These are phyloP conservation scores for Knufia petricola DNA, from an alignment of 2,329 filamentous ascomycete species.

Conservation along the genomic window DNA sequence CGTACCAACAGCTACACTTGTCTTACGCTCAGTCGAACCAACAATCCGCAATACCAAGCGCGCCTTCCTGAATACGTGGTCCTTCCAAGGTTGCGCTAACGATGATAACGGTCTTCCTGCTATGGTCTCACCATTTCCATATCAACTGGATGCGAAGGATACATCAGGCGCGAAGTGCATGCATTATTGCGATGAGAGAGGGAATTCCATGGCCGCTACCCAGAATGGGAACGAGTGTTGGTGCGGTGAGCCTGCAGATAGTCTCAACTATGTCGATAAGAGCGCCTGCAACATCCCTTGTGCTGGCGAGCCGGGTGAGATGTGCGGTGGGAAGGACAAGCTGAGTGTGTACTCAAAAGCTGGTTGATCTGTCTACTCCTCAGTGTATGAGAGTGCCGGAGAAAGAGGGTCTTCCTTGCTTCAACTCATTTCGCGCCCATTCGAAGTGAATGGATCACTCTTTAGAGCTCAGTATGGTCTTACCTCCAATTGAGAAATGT, in stretches of 20 bases:
- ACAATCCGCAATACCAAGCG: constrained; percentile 3
- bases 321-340: constrained; percentile 5
- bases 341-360: constrained; percentile 4
- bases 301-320: background rate
- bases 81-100: background rate
- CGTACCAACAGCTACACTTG: background rate
- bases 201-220: constrained; percentile 2
- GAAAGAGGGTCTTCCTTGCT: background rate
- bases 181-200: constrained; percentile 2
- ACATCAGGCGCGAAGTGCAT: constrained; percentile 4
- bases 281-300: constrained; percentile 2
- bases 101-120: constrained; percentile 1
- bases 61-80: constrained; percentile 4
- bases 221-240: constrained; percentile 7
- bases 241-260: constrained; percentile 1
- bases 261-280: constrained; percentile 2
- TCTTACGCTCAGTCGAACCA: background rate
- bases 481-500: no score
- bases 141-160: constrained; percentile 1
- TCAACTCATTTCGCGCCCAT: background rate
- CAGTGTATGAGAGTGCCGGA: background rate
- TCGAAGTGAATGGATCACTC: no score
- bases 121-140: constrained; percentile 7
- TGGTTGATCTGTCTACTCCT: background rate
- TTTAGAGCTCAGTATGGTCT: no score